These are phyloP conservation scores for Tulasnella sp. DNA, from an alignment of 768 basidiomycete species.

Conservation along the genomic window DNA sequence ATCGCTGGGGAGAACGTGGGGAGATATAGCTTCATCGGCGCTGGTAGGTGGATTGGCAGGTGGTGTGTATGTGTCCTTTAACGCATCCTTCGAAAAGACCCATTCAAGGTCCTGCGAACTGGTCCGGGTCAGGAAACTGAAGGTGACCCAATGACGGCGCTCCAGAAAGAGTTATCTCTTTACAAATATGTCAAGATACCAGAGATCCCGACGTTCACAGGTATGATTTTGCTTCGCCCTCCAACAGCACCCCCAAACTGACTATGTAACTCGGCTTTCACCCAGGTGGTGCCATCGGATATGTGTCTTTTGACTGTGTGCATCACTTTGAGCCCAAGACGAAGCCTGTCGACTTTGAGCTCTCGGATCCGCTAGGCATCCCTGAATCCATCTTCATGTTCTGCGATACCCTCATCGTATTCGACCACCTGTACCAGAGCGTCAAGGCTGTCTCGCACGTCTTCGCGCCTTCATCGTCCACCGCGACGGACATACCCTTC, in stretches of 20 bases:
- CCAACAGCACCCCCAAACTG: background rate
- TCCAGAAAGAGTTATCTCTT: constrained; percentile 76
- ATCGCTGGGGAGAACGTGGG: constrained; percentile 82
- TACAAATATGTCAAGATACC: constrained; percentile 89
- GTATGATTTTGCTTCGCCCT: constrained; percentile 22
- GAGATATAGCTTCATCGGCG: constrained; percentile 92
- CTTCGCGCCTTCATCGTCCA: constrained; percentile 50
- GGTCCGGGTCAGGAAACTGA: constrained; percentile 72
- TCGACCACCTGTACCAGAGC: constrained; percentile 92
- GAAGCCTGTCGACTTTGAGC: constrained; percentile 35
- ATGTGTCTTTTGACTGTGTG: constrained; percentile 93
- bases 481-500: constrained; percentile 30
- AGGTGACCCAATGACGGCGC: constrained; percentile 77
- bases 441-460: constrained; percentile 96
- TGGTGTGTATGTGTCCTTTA: background rate
- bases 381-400: constrained; percentile 98
- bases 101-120: constrained; percentile 81
- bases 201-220: constrained; percentile 84
- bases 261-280: background rate
- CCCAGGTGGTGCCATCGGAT: constrained; percentile 88
- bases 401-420: constrained; percentile 87
- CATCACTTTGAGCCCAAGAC: constrained; percentile 96
- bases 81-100: constrained; percentile 45
- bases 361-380: constrained; percentile 71
- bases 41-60: constrained; percentile 54